Percentiles rank a stretch among this genome's conserved stretches.
Conservation (phyloP, 345 rosid genomes). For the Aurinia saxatilis region DNA sequence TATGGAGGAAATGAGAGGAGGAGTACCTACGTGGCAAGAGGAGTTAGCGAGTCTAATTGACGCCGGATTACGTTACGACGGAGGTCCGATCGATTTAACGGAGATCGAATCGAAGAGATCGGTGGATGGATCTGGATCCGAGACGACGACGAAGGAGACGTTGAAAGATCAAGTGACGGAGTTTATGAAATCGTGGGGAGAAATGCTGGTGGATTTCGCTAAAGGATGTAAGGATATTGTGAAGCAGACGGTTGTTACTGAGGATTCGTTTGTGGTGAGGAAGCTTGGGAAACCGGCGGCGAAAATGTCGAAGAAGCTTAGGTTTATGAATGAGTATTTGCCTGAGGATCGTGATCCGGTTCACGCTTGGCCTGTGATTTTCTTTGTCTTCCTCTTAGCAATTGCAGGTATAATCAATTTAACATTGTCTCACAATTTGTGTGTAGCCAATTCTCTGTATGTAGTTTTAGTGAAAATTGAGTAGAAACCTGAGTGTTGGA, state of each 20-base stretch:
- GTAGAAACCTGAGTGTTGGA: neutral
- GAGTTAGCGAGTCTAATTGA: slow-evolving; percentile 61
- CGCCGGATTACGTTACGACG: slow-evolving; percentile 36
- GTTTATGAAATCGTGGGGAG: slow-evolving; percentile 78
- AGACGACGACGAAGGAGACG: slow-evolving; percentile 33
- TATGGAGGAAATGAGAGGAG: slow-evolving; percentile 58
- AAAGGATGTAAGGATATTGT: slow-evolving; percentile 65
- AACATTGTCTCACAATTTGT: neutral
- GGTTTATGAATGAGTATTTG: slow-evolving; percentile 73
- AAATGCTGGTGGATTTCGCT: slow-evolving; percentile 70
- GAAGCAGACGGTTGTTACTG: slow-evolving; percentile 54
- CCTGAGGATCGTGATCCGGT: slow-evolving; percentile 96
- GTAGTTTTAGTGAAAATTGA: neutral
- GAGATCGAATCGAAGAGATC: slow-evolving; percentile 22
- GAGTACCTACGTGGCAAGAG: slow-evolving; percentile 60
- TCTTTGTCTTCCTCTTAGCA: slow-evolving; percentile 62
- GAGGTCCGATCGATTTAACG: slow-evolving; percentile 30
- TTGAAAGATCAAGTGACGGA: slow-evolving; percentile 66
- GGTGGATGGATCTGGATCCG: slow-evolving; percentile 20
- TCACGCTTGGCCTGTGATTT: slow-evolving; percentile 78
- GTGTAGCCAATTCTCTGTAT: neutral
- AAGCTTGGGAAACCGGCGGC: slow-evolving; percentile 65
- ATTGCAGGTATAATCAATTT: slow-evolving; percentile 47
- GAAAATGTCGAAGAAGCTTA: slow-evolving; percentile 51
- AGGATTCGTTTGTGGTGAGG: slow-evolving; percentile 63